These are phyloP conservation scores for Colletotrichum sp. DNA, from an alignment of 2,329 filamentous ascomycete genomes.

Conservation along the genomic window DNA sequence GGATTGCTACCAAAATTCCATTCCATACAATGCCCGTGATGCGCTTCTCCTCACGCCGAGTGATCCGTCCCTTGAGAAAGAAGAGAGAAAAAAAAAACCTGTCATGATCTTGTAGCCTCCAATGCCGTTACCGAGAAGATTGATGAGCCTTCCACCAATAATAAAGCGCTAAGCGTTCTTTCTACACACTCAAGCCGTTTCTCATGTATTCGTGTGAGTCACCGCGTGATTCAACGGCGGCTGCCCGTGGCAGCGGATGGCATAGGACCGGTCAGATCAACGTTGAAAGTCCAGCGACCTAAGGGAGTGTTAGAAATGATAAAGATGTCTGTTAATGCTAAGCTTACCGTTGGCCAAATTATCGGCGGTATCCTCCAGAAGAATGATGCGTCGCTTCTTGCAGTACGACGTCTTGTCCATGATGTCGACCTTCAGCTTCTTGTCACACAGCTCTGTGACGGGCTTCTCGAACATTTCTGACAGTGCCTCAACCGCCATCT, in stretches of 20 bases:
- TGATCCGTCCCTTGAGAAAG: not conserved
- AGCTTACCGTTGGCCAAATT: constrained; percentile 81
- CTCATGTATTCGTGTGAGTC: not conserved
- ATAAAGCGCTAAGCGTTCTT: not conserved
- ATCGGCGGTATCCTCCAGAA: constrained; percentile 91
- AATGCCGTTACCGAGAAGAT: not conserved
- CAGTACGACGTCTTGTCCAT: constrained; percentile 99
- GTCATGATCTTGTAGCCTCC: not conserved
- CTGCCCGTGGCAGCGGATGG: constrained; percentile 26
- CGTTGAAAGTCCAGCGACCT: constrained; percentile 55
- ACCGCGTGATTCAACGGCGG: constrained; percentile 23
- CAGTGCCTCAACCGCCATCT: constrained; percentile 94
- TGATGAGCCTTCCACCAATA: not conserved
- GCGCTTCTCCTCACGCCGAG: constrained; percentile 8
- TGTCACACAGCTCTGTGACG: constrained; percentile 78
- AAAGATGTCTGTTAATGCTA: constrained; percentile 32
- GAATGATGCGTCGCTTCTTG: constrained; percentile 86
- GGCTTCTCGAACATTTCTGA: constrained; percentile 99
- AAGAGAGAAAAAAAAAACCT: not conserved
- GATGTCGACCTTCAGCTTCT: constrained; percentile 97
- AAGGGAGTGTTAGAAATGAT: constrained; percentile 26
- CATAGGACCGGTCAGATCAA: constrained; percentile 30
- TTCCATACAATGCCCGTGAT: constrained; percentile 17
- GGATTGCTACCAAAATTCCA: constrained; percentile 8
- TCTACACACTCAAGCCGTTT: not conserved